A percentile compares a stretch with the other conserved stretches of the same genome.
These are phyloP conservation scores for Aspergillus uvarum DNA, from an alignment of 2,329 filamentous ascomycete species.

Conservation along the genomic window DNA sequence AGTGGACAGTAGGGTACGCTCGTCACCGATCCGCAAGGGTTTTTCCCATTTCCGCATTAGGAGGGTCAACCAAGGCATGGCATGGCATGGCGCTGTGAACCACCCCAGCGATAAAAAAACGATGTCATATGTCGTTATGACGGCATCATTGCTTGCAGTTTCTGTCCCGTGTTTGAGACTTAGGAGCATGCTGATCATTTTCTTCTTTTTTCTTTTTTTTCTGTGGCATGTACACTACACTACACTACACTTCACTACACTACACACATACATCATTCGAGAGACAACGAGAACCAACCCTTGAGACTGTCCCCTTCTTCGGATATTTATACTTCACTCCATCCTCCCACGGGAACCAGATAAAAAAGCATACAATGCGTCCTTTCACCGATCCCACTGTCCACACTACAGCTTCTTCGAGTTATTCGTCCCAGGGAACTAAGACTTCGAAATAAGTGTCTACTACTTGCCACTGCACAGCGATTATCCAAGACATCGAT, in stretches of 20 bases:
- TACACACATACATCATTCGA: slow-evolving; percentile 8
- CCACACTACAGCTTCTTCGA: slow-evolving; percentile 32
- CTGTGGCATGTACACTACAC: no score
- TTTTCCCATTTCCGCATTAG: neutral
- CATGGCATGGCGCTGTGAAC: neutral
- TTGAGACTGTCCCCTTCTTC: neutral
- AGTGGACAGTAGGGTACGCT: neutral
- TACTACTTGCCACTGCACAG: no score
- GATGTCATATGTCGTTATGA: slow-evolving; percentile 15
- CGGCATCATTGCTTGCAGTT: slow-evolving; percentile 9
- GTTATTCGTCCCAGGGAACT: slow-evolving; percentile 16
- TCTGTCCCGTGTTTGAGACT: slow-evolving; percentile 3
- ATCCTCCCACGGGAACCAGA: neutral
- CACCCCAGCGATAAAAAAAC: neutral
- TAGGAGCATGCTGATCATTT: neutral
- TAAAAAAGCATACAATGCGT: slow-evolving; percentile 21
- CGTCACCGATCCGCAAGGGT: neutral
- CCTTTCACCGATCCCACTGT: slow-evolving; percentile 30
- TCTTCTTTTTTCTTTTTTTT: neutral
- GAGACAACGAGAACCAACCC: no score
- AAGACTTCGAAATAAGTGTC: slow-evolving; percentile 6
- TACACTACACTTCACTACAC: no score
- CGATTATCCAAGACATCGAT: no score
- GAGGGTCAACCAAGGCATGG: neutral
- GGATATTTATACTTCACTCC: slow-evolving; percentile 11